A percentile compares a stretch with the other conserved stretches of the same genome.
Conservation (phyloP, 306 rosid genomes). For the Medicago truncatula region DNA sequence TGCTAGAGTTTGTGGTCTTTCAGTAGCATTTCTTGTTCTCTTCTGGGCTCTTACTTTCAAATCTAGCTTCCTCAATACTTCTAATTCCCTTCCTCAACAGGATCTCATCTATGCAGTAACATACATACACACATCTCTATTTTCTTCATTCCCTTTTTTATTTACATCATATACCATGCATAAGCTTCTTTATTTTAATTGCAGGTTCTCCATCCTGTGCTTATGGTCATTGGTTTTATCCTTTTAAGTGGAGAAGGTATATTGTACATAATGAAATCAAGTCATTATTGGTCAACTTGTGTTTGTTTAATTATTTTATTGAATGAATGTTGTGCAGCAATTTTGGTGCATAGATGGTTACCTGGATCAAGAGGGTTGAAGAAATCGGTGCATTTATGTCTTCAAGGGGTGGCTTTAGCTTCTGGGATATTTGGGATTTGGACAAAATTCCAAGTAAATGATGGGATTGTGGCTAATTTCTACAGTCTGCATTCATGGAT, state of each 20-base stretch:
- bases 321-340: slow-evolving; percentile 54
- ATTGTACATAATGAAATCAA: background rate
- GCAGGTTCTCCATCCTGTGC: slow-evolving; percentile 88
- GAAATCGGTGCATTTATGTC: slow-evolving; percentile 83
- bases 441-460: slow-evolving; percentile 72
- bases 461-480: slow-evolving; percentile 83
- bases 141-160: background rate
- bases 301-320: background rate
- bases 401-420: slow-evolving; percentile 84
- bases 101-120: slow-evolving; percentile 62
- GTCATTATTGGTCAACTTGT: slow-evolving; percentile 34
- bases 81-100: slow-evolving; percentile 49
- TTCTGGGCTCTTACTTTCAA: slow-evolving; percentile 75
- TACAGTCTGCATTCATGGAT: slow-evolving; percentile 94
- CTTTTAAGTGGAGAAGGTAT: slow-evolving; percentile 87
- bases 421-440: slow-evolving; percentile 85
- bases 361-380: slow-evolving; percentile 77
- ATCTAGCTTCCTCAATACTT: slow-evolving; percentile 68
- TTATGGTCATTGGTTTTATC: slow-evolving; percentile 91
- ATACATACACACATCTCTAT: background rate
- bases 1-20: slow-evolving; percentile 65
- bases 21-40: slow-evolving; percentile 63
- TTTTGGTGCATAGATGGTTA: slow-evolving; percentile 82
- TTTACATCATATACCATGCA: background rate
- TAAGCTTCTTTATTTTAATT: background rate